Conservation (phyloP, 495 filamentous ascomycete species). For the Clohesyomyces aquaticus region DNA sequence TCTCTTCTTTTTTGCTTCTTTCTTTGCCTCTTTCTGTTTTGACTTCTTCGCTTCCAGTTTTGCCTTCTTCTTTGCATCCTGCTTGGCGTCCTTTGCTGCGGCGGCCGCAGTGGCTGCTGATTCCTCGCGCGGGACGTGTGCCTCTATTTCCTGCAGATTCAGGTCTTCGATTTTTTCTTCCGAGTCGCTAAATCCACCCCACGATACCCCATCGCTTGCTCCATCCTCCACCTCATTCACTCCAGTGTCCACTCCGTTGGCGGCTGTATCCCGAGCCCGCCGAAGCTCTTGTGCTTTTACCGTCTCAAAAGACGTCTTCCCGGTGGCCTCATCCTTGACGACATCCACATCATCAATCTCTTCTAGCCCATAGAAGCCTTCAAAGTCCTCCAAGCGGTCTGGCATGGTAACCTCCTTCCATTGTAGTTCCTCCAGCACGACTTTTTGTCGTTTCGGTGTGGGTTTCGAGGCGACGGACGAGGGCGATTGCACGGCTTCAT, state of each 20-base stretch:
- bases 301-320: slow-evolving; percentile 53
- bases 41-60: not conserved
- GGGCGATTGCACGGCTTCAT: slow-evolving; percentile 8
- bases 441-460: slow-evolving; percentile 25
- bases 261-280: slow-evolving; percentile 1
- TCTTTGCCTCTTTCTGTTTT: slow-evolving; percentile 52
- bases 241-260: not conserved
- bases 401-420: slow-evolving; percentile 86
- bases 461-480: not conserved
- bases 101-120: too few species aligned
- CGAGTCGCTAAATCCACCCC: slow-evolving; percentile 59
- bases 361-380: slow-evolving; percentile 91
- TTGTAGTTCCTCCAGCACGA: slow-evolving; percentile 65
- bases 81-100: too few species aligned
- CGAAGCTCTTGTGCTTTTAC: too few species aligned
- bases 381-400: slow-evolving; percentile 86
- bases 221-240: not conserved
- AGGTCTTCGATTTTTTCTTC: slow-evolving; percentile 21
- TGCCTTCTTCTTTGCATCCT: slow-evolving; percentile 2
- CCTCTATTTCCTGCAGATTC: slow-evolving; percentile 18
- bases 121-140: not conserved
- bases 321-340: slow-evolving; percentile 57
- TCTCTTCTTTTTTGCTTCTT: slow-evolving; percentile 41
- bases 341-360: slow-evolving; percentile 91
- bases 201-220: slow-evolving; percentile 51